These are phyloP conservation scores for Abrus pulchellus DNA, from an alignment of 306 rosid genomes.

Conservation along the genomic window DNA sequence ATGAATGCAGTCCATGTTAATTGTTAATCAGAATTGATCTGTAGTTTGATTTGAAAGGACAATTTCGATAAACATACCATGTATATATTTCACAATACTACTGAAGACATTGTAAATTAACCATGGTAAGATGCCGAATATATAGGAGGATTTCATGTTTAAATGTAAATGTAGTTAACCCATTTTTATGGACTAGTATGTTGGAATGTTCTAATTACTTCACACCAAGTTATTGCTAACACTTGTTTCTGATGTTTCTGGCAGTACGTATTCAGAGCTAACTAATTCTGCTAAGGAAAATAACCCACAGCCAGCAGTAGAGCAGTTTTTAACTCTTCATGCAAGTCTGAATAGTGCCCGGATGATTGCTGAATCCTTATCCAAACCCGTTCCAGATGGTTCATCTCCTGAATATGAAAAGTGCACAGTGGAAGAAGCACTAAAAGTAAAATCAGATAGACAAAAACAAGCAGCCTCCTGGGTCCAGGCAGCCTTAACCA, in stretches of 20 bases:
- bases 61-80: constrained; percentile 11
- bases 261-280: constrained; percentile 86
- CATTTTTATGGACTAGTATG: constrained; percentile 5
- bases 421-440: constrained; percentile 68
- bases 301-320: constrained; percentile 91
- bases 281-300: constrained; percentile 84
- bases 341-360: constrained; percentile 72
- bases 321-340: constrained; percentile 85
- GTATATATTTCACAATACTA: constrained; percentile 20
- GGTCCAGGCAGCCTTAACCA: constrained; percentile 88
- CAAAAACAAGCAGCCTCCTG: constrained; percentile 77
- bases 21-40: constrained; percentile 10
- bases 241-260: constrained; percentile 42
- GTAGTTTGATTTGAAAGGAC: constrained; percentile 6
- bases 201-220: constrained; percentile 31
- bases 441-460: constrained; percentile 67
- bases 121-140: constrained; percentile 29
- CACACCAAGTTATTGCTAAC: constrained; percentile 46
- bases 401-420: constrained; percentile 74
- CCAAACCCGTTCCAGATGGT: constrained; percentile 61
- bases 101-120: constrained; percentile 11
- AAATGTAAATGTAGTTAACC: neutral
- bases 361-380: constrained; percentile 72
- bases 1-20: constrained; percentile 16
- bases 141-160: constrained; percentile 16